Evolutionary conservation across 2,329 filamentous ascomycete genomes (phyloP), one percentile per base, ranked within the genome.

Genomic region (Colletotrichum lini): DNA sequence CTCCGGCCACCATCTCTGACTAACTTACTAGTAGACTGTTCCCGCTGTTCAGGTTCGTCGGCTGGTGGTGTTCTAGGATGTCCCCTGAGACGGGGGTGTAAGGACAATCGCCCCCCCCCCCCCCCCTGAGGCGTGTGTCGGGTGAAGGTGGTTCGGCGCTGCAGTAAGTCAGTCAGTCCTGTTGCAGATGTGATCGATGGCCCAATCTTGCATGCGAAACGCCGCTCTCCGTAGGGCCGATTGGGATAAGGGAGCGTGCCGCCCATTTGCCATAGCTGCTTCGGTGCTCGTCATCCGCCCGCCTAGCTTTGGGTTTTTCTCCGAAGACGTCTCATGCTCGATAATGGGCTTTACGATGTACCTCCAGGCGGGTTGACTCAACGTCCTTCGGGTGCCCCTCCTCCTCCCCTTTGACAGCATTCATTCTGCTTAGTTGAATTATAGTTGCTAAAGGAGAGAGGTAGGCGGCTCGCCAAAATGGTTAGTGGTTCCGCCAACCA

Each of bases 201-300:
- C 15, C 58, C 23, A 54, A 71, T 71, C 65, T 71, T 67, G 52
- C 52, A 68, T 71, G 57, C 68, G 50, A 71, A 71, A 45, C 68
- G 58, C 58, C 50, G 57, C 53, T 57, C 53, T 57, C 30, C 57
- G 59, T 59, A 68, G 69, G 69, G 65, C 69, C 69, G 69, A 68
- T 71, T 71, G 52, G 68, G 65, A 71, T 71, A 68, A 63, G 65
- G 47, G 35, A 54, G 40, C 52, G 21, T 13, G 12, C 65, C 23
- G 30, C 30, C 40, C 40, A 23, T 56, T 66, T 38, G 60, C 26
- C 49, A 13, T n/a, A 8, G 35, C 35, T 56, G 30, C 15, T 42
- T 16, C 12, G 9, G 53, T 2, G n/a, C 9, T 15, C 53, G 53
- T 38, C 53, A 56, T 56, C 40, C 13, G 35, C 53, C 40, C 45